A percentile compares a stretch with the other conserved stretches of the same genome.
These are phyloP conservation scores for Lavandula angustifolia DNA, from an alignment of 257 asterid genomes.

Conservation along the genomic window DNA sequence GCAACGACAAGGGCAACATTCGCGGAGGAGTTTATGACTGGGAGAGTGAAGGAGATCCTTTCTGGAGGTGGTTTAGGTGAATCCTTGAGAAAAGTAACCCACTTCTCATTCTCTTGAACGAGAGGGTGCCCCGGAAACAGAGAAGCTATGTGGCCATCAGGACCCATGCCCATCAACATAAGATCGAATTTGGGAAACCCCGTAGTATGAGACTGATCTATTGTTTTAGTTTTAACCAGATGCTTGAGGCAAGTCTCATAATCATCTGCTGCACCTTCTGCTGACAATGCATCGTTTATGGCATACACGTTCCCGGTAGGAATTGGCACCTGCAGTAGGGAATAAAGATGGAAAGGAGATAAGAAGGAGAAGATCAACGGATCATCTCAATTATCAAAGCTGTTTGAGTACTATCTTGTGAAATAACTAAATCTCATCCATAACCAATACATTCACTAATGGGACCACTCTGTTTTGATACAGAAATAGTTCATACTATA, in stretches of 20 bases:
- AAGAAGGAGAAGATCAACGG: background rate
- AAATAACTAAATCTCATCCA: slow-evolving; percentile 3
- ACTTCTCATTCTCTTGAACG: slow-evolving; percentile 64
- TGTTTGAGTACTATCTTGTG: background rate
- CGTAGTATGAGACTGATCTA: slow-evolving; percentile 49
- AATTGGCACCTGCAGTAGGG: slow-evolving; percentile 65
- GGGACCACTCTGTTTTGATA: background rate
- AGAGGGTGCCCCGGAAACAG: slow-evolving; percentile 86
- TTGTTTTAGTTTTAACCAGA: slow-evolving; percentile 51
- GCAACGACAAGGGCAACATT: slow-evolving; percentile 74
- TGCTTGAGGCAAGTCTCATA: slow-evolving; percentile 81
- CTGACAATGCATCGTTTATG: slow-evolving; percentile 79
- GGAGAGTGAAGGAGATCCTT: slow-evolving; percentile 87
- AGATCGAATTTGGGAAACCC: slow-evolving; percentile 90
- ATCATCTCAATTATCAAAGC: background rate
- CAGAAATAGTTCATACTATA: background rate
- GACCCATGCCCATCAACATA: slow-evolving; percentile 95
- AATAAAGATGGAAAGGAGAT: background rate
- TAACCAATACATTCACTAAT: slow-evolving; percentile 10
- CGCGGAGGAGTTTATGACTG: slow-evolving; percentile 80
- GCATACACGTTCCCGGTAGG: slow-evolving; percentile 80
- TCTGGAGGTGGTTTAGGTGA: slow-evolving; percentile 96
- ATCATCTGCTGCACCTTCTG: slow-evolving; percentile 94
- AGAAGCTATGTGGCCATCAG: slow-evolving; percentile 94
- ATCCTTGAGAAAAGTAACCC: slow-evolving; percentile 82